Evolutionary conservation across 495 filamentous ascomycete genomes (phyloP).

Genomic region (Hyaloscypha variabilis): DNA sequence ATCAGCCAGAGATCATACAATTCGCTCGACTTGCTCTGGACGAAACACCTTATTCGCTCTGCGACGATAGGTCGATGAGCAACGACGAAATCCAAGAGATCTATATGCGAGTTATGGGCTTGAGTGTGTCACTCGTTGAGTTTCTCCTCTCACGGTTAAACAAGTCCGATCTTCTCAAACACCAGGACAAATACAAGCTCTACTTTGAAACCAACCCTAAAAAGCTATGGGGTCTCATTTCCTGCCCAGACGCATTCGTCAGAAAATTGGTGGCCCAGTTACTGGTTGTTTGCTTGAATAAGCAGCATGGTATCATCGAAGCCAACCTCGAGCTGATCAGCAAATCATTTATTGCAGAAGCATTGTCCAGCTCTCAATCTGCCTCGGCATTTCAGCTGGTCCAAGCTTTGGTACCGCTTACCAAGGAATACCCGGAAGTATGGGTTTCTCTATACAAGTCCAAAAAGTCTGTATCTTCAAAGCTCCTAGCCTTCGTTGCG

Average conservation of each 20-base stretch:
- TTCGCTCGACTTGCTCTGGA: conserved; percentile 78
- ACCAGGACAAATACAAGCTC: conserved; percentile 47
- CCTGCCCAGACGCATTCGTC: conserved; percentile 68
- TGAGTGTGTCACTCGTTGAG: conserved; percentile 58
- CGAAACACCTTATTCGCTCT: conserved; percentile 79
- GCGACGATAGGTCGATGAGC: conserved; percentile 82
- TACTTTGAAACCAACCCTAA: conserved; percentile 59
- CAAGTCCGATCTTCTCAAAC: conserved; percentile 53
- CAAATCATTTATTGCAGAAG: conserved; percentile 66
- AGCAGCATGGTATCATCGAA: conserved; percentile 50
- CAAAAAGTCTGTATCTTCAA: conserved; percentile 64
- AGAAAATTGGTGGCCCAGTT: conserved; percentile 72
- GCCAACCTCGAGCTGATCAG: conserved; percentile 63
- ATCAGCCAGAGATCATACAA: conserved; percentile 73
- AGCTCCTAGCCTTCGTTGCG: conserved; percentile 73
- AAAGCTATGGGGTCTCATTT: conserved; percentile 75
- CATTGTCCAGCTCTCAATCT: conserved; percentile 65
- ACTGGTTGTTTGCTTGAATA: conserved; percentile 59
- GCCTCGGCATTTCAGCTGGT: conserved; percentile 74
- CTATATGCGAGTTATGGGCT: conserved; percentile 76
- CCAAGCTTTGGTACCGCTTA: conserved; percentile 62
- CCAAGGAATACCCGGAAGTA: conserved; percentile 61
- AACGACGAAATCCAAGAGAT: conserved; percentile 84
- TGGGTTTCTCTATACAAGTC: conserved; percentile 72
- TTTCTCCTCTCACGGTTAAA: conserved; percentile 53